These are phyloP conservation scores for Cryomyces minteri DNA, from an alignment of 495 filamentous ascomycete genomes.

Conservation along the genomic window DNA sequence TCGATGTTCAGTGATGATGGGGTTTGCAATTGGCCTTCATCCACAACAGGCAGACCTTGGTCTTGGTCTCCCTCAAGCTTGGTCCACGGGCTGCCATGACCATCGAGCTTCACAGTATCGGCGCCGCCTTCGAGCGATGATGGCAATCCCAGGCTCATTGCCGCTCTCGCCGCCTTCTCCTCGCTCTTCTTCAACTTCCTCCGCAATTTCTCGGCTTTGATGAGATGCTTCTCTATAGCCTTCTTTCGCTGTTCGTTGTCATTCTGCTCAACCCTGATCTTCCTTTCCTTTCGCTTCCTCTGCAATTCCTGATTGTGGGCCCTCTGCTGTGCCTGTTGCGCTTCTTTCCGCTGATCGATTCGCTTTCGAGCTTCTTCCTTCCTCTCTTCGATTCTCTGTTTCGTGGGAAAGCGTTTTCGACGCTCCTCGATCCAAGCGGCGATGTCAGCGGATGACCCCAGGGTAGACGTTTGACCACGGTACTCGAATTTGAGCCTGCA, in stretches of 20 bases:
- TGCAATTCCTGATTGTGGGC: constrained; percentile 1
- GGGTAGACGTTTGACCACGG: constrained; percentile 13
- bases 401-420: constrained; percentile 59
- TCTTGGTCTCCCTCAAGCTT: background rate
- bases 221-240: background rate
- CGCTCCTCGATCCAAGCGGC: constrained; percentile 67
- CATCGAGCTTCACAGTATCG: background rate
- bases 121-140: background rate
- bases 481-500: constrained; percentile 15
- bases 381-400: constrained; percentile 36
- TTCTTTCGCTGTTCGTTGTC: background rate
- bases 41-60: background rate
- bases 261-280: background rate
- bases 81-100: background rate
- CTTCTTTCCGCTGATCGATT: constrained; percentile 20
- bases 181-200: constrained; percentile 5
- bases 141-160: no score
- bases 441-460: constrained; percentile 46
- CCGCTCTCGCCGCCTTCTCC: background rate
- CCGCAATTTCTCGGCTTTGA: background rate
- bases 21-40: background rate
- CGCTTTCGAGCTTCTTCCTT: constrained; percentile 14
- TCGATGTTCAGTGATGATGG: background rate
- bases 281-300: background rate
- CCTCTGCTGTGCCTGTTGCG: constrained; percentile 30